Percentiles rank a stretch among this genome's conserved stretches.
Evolutionary conservation across 108 stramenopile species (phyloP).

Genomic region (Cylindrotheca closterium): DNA sequence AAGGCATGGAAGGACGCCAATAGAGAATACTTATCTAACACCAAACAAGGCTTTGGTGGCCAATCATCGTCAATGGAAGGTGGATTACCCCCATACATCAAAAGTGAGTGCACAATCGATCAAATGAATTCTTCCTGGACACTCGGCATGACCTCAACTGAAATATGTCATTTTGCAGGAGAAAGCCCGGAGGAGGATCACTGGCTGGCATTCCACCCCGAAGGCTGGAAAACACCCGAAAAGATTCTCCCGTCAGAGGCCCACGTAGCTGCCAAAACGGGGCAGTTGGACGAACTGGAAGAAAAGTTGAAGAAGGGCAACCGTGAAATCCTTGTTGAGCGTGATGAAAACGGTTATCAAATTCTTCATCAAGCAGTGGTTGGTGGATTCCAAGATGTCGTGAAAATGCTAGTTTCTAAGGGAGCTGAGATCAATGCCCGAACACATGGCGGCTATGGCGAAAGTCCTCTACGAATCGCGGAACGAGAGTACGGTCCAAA

Average conservation of each 20-base stretch:
- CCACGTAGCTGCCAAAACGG: slow-evolving; percentile 52
- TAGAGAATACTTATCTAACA: slow-evolving; percentile 5
- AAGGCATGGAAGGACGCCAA: slow-evolving; percentile 5
- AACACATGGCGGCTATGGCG: slow-evolving; percentile 52
- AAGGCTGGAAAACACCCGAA: slow-evolving; percentile 35
- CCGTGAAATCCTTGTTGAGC: slow-evolving; percentile 14
- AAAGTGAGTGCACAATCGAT: slow-evolving; percentile 6
- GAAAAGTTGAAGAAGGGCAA: slow-evolving; percentile 22
- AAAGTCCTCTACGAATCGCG: slow-evolving; percentile 41
- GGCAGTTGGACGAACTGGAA: slow-evolving; percentile 41
- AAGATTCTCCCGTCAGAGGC: slow-evolving; percentile 36
- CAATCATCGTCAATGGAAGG: slow-evolving; percentile 15
- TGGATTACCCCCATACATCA: slow-evolving; percentile 48
- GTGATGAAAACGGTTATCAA: slow-evolving; percentile 59
- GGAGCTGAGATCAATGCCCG: slow-evolving; percentile 55
- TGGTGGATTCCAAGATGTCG: slow-evolving; percentile 41
- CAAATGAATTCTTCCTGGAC: too few relatives aligned
- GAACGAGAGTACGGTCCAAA: slow-evolving; percentile 32
- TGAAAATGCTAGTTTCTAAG: slow-evolving; percentile 40
- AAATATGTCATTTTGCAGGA: too few relatives aligned
- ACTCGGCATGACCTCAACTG: too few relatives aligned
- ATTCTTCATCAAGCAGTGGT: slow-evolving; percentile 41
- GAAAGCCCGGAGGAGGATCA: slow-evolving; percentile 44
- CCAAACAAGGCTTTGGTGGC: slow-evolving; percentile 19
- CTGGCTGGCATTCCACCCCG: slow-evolving; percentile 39